Evolutionary conservation across 345 rosid species (phyloP), one percentile per base, ranked within the genome.

Genomic region (Cardamine chenopodiifolia): DNA sequence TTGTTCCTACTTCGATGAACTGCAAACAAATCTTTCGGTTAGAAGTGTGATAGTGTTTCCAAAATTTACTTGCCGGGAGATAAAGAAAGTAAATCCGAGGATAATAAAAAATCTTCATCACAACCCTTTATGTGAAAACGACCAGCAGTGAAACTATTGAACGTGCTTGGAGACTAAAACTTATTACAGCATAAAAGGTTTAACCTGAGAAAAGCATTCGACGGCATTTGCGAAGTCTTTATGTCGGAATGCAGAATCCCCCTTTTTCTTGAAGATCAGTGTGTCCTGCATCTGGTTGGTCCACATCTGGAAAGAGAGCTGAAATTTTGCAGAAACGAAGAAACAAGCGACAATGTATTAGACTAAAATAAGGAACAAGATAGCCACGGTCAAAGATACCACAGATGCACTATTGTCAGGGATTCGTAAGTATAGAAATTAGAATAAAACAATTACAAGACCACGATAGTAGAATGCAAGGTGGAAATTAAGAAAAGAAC

Each of bases 281-380:
- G 90, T 89, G 70, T 90, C 96, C 75, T 86, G 88, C 95, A 90
- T 90, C 77, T 93, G 90, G 75, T 93, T 82, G 14, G 95, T 92
- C 98, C 95, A 90, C 92, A 92, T 90, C 72, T 90, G 96, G 85
- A 92, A 92, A 12, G 98, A 90, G 47, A 92, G 95, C 96, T 92
- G 87, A 66, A 74, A 11, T 42, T 19, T 60, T 17, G 20, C 56
- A 44, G 15, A 50, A 53, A 54, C 4, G 2, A 69, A 40, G 29
- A 44, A 70, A 47, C 35, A 34, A 10, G 29, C 49, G 8, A 61
- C 3, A 18, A 63, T 34, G 23, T 39, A 62, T 63, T 4, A 71
- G 68, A 70, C 3, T 58, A 0, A 1, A 40, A 25, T 13, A 20
- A 11, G 18, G 22, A 25, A 60, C 34, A 54, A 5, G 39, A 52